phyloP scores from a whole-genome alignment of 1,284 basidiomycete genomes.

The Takashimella tepidaria region DNA sequence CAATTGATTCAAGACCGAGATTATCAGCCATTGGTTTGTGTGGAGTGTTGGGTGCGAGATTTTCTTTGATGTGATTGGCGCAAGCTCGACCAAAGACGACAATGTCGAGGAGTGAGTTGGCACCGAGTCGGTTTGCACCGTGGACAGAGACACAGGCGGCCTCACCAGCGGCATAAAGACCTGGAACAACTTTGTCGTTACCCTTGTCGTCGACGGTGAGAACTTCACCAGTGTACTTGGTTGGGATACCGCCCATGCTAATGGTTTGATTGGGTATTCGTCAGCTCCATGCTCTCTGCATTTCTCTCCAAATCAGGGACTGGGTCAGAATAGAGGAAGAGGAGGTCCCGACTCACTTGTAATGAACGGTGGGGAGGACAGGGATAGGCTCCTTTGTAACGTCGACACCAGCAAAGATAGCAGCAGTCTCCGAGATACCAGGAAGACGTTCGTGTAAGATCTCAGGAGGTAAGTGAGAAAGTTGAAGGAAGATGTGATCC shows the following conservation, averaged over 20 bases:
- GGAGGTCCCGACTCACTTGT: constrained; percentile 62
- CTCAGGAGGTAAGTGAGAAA: constrained; percentile 94
- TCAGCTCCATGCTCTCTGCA: too few species aligned
- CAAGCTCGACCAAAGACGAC: constrained; percentile 99
- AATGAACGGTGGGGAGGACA: constrained; percentile 92
- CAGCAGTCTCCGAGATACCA: constrained; percentile 99
- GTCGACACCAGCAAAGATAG: constrained; percentile 98
- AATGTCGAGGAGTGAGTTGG: constrained; percentile 97
- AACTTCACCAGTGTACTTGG: constrained; percentile 97
- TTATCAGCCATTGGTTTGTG: constrained; percentile 86
- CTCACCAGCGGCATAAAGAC: constrained; percentile 97
- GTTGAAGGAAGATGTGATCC: constrained; percentile 95
- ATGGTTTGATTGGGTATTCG: too few species aligned
- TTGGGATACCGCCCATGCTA: constrained; percentile 98
- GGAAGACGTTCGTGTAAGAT: constrained; percentile 96
- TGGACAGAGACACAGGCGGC: constrained; percentile 99
- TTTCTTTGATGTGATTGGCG: constrained; percentile 96
- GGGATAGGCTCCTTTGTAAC: constrained; percentile 99
- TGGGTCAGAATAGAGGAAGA: background rate
- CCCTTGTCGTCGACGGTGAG: constrained; percentile 79
- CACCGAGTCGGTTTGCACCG: constrained; percentile 98
- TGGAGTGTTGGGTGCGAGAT: constrained; percentile 77
- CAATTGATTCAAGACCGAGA: constrained; percentile 79
- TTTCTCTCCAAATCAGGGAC: too few species aligned
- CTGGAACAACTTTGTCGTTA: constrained; percentile 91